Percentiles rank a stretch among this genome's conserved stretches.
These are phyloP conservation scores for Oxyria digyna DNA, from an alignment of 148 eudicot genomes.

Conservation along the genomic window DNA sequence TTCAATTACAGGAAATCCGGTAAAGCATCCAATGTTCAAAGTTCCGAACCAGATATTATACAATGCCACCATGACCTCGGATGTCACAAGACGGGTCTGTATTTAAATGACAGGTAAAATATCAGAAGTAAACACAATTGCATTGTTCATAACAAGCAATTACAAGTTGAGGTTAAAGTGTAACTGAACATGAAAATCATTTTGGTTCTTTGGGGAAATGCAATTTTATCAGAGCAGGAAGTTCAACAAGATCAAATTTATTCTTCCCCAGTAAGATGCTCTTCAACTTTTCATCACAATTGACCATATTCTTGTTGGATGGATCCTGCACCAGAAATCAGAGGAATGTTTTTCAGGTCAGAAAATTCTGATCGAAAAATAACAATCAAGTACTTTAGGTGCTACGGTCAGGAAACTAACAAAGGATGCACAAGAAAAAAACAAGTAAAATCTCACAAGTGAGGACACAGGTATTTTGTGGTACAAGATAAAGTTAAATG, in stretches of 20 bases:
- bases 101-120: neutral
- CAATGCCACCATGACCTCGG: too few species aligned
- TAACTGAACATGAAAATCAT: conserved; percentile 30
- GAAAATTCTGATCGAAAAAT: neutral
- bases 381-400: neutral
- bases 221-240: conserved; percentile 76
- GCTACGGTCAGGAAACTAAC: neutral
- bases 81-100: too few species aligned
- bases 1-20: neutral
- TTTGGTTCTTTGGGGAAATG: conserved; percentile 74
- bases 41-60: neutral
- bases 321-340: conserved; percentile 46
- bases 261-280: conserved; percentile 69
- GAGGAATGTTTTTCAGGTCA: neutral
- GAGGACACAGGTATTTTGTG: too few species aligned
- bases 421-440: neutral
- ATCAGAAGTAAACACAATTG: neutral
- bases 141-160: neutral
- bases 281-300: conserved; percentile 86
- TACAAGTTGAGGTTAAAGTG: conserved; percentile 9
- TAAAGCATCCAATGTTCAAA: neutral
- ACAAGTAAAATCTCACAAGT: too few species aligned
- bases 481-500: too few species aligned
- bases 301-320: conserved; percentile 51
- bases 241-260: conserved; percentile 67